phyloP scores from a whole-genome alignment of 164 flowering plant species.

The Dillenia turbinata region DNA sequence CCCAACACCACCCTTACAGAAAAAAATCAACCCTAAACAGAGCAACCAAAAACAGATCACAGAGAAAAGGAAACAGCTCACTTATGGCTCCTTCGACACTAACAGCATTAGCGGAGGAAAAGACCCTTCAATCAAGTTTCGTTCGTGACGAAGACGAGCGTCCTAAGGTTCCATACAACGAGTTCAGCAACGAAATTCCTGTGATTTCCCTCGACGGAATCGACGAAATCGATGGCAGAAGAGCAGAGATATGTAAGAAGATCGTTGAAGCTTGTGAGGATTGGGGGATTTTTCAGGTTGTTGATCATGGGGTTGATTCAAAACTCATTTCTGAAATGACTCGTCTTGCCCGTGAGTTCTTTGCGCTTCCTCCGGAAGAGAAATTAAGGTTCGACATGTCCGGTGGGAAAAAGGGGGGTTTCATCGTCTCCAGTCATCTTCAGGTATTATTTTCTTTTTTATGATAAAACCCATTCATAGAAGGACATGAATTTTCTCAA shows the following conservation, averaged over 20 bases:
- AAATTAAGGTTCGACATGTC: slow-evolving; percentile 81
- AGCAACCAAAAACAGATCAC: slow-evolving; percentile 3
- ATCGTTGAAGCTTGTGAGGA: slow-evolving; percentile 78
- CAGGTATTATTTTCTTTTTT: slow-evolving; percentile 31
- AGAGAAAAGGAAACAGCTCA: background rate
- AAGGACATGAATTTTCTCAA: too few species aligned
- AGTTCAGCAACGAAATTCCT: slow-evolving; percentile 69
- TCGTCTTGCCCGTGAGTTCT: slow-evolving; percentile 54
- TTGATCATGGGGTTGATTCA: slow-evolving; percentile 72
- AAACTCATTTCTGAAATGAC: slow-evolving; percentile 57
- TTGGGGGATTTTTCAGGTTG: slow-evolving; percentile 87
- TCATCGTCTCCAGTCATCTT: slow-evolving; percentile 77
- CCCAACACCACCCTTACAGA: too few species aligned
- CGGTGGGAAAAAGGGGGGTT: slow-evolving; percentile 83
- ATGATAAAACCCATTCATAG: background rate
- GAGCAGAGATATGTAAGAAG: slow-evolving; percentile 46
- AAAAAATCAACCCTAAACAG: background rate
- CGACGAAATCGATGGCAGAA: slow-evolving; percentile 38
- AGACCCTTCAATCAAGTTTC: slow-evolving; percentile 46
- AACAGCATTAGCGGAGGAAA: slow-evolving; percentile 48
- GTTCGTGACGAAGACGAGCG: slow-evolving; percentile 83
- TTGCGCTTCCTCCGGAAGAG: slow-evolving; percentile 68
- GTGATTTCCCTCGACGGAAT: slow-evolving; percentile 68
- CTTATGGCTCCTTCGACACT: slow-evolving; percentile 34
- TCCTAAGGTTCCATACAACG: slow-evolving; percentile 69